phyloP scores from a whole-genome alignment of 1,284 basidiomycete species.

The Cryptococcus wingfieldii region DNA sequence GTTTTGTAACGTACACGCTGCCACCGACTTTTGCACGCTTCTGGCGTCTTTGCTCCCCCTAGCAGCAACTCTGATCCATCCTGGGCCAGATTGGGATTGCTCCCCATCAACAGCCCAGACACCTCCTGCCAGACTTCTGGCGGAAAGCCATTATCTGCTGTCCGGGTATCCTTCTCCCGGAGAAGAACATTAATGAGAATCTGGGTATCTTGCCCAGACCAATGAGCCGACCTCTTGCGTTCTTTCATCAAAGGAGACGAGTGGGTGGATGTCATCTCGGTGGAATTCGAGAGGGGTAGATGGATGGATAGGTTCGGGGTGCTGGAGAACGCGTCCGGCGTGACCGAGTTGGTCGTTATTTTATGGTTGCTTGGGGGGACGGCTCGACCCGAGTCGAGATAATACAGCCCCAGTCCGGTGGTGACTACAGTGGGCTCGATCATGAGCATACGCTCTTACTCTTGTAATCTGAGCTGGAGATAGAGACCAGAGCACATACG shows the following conservation, averaged over 20 bases:
- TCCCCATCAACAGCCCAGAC: conserved; percentile 18
- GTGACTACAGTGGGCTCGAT: too few species aligned
- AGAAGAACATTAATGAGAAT: conserved; percentile 30
- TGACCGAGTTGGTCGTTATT: too few species aligned
- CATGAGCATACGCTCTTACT: too few species aligned
- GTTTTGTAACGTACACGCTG: conserved; percentile 26
- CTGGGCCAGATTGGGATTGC: conserved; percentile 1
- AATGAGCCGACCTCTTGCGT: conserved; percentile 41
- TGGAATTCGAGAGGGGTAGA: too few species aligned
- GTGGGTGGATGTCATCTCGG: conserved; percentile 17
- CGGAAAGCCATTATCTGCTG: conserved; percentile 43
- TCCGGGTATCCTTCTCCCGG: conserved; percentile 30
- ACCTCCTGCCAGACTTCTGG: conserved; percentile 43
- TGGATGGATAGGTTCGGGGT: too few species aligned
- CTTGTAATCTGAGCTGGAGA: background rate
- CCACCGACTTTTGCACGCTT: conserved; percentile 44
- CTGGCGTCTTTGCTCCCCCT: conserved; percentile 42
- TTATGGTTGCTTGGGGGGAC: too few species aligned
- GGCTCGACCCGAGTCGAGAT: too few species aligned
- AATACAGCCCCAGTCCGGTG: too few species aligned
- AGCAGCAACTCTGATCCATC: conserved; percentile 4
- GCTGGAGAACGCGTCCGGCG: too few species aligned
- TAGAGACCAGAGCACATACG: background rate
- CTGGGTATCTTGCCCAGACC: conserved; percentile 38
- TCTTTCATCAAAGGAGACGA: conserved; percentile 24